Conservation (phyloP, 768 basidiomycete species). For the Gautieria morchelliformis region DNA sequence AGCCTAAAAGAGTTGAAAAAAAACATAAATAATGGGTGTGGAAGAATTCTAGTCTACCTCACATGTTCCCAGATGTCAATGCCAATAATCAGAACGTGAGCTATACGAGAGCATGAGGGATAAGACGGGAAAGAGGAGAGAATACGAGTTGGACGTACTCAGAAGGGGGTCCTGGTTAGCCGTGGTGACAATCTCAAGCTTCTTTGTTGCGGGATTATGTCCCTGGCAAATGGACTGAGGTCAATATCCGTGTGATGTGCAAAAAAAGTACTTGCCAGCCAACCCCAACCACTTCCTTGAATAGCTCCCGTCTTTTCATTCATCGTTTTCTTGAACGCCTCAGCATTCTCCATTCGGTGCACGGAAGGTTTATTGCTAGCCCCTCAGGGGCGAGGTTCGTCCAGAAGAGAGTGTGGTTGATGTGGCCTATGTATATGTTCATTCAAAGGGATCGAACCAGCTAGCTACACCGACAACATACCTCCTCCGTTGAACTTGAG, state of each 20-base stretch:
- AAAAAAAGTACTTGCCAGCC: conserved; percentile 53
- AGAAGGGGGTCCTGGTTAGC: conserved; percentile 95
- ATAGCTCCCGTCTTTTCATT: conserved; percentile 85
- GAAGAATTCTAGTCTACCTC: conserved; percentile 18
- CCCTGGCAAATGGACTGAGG: conserved; percentile 35
- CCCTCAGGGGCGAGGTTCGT: conserved; percentile 86
- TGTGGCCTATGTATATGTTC: conserved; percentile 48
- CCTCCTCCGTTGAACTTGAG: conserved; percentile 80
- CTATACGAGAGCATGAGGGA: conserved; percentile 25
- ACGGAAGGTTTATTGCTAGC: conserved; percentile 19
- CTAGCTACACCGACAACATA: conserved; percentile 17
- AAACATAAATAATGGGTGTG: not conserved
- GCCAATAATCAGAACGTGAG: conserved; percentile 84
- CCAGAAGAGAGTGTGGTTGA: conserved; percentile 98
- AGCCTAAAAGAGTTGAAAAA: conserved; percentile 31
- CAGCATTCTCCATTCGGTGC: conserved; percentile 69
- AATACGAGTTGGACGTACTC: conserved; percentile 23
- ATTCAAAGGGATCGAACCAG: not conserved
- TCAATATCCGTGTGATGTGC: not conserved
- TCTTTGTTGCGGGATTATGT: conserved; percentile 52
- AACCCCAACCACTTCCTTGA: conserved; percentile 98
- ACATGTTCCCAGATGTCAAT: conserved; percentile 98
- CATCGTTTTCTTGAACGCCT: conserved; percentile 76
- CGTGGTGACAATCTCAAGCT: conserved; percentile 86
- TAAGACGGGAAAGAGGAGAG: not conserved